Percentiles rank a stretch among this genome's conserved stretches.
Evolutionary conservation across 1,284 basidiomycete genomes (phyloP).

Genomic region (Amylostereum areolatum): DNA sequence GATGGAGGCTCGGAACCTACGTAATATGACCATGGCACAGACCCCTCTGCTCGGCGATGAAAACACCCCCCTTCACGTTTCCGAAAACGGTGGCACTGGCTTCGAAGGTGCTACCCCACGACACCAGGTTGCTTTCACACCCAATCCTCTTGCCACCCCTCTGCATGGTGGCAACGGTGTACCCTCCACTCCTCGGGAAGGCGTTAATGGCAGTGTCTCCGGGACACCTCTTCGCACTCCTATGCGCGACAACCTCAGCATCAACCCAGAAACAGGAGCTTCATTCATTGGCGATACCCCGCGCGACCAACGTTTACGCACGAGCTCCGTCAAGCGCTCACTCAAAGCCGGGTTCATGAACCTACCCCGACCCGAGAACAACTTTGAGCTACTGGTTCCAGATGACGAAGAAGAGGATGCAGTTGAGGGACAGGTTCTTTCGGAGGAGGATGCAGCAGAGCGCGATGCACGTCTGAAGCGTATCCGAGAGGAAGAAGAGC

Average conservation of each 20-base stretch:
- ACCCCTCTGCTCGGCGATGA: conserved; percentile 96
- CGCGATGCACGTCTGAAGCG: conserved; percentile 77
- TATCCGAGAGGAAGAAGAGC: conserved; percentile 72
- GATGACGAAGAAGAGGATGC: conserved; percentile 73
- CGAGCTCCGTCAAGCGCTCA: conserved; percentile 61
- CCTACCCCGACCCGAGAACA: conserved; percentile 93
- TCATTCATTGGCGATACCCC: conserved; percentile 66
- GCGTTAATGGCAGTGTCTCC: conserved; percentile 37
- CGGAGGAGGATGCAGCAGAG: conserved; percentile 89
- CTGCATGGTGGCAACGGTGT: conserved; percentile 45
- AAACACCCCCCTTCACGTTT: conserved; percentile 86
- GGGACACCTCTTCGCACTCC: conserved; percentile 88
- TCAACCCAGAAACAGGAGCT: conserved; percentile 70
- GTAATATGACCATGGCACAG: conserved; percentile 87
- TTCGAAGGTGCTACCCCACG: conserved; percentile 89
- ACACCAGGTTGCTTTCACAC: conserved; percentile 85
- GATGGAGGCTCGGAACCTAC: conserved; percentile 91
- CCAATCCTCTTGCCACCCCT: conserved; percentile 92
- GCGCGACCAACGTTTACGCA: conserved; percentile 62
- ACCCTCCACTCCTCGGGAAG: conserved; percentile 65
- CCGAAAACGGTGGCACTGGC: conserved; percentile 72
- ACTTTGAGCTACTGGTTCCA: conserved; percentile 92
- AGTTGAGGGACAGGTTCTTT: conserved; percentile 33
- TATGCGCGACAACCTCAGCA: conserved; percentile 83
- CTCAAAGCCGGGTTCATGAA: conserved; percentile 79